Percentiles rank a stretch among this genome's conserved stretches.
phyloP scores from a whole-genome alignment of 768 basidiomycete species.

The Kwoniella europaea region DNA sequence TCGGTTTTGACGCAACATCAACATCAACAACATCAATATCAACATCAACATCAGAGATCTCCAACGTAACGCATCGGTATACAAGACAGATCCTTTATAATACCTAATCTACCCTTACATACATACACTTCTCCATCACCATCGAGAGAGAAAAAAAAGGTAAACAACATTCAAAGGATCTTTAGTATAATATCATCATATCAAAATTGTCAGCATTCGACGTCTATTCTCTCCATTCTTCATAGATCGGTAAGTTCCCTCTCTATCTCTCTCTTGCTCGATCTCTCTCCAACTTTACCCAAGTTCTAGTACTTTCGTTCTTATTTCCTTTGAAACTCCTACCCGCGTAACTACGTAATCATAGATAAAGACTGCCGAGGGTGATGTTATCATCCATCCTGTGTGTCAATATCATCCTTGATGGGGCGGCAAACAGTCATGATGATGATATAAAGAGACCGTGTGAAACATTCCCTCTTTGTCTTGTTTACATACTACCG shows the following conservation, averaged over 20 bases:
- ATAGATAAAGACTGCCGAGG: background rate
- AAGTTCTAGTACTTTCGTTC: background rate
- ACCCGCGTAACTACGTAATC: conserved; percentile 3
- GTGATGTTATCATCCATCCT: background rate
- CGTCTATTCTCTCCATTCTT: background rate
- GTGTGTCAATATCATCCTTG: background rate
- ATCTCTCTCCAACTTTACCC: background rate
- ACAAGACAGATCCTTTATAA: background rate
- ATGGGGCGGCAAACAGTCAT: conserved; percentile 1
- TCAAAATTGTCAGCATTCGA: background rate
- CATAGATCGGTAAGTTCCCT: background rate
- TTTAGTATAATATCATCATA: background rate
- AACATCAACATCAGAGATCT: background rate
- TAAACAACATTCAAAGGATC: background rate
- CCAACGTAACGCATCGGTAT: no score
- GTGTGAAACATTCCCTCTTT: background rate
- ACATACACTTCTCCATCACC: background rate
- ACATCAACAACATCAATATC: background rate
- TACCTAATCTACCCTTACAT: background rate
- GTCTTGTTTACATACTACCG: background rate
- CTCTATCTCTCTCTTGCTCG: background rate
- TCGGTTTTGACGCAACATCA: background rate
- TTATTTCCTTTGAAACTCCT: background rate
- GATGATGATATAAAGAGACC: background rate
- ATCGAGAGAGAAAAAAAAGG: background rate